Evolutionary conservation across 2,329 filamentous ascomycete genomes (phyloP).

Genomic region (Magnaporthales sp.): DNA sequence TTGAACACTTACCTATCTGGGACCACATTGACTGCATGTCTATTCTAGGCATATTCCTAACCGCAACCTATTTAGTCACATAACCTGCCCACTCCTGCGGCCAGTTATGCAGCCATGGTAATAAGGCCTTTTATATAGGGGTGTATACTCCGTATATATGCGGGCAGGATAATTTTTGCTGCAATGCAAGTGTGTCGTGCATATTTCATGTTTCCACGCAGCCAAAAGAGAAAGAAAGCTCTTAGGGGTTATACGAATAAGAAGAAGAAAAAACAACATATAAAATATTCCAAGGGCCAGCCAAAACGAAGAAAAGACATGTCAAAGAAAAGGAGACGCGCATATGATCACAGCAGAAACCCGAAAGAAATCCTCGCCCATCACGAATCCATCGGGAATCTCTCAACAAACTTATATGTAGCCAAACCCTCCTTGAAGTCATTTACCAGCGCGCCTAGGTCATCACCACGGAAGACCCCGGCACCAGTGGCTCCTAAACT

Average conservation of each 20-base stretch:
- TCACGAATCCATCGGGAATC: conserved; percentile 47
- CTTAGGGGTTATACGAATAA: not conserved
- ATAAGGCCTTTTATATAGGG: not conserved
- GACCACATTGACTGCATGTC: no score
- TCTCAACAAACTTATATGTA: conserved; percentile 56
- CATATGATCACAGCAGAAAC: not conserved
- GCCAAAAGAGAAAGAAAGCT: not conserved
- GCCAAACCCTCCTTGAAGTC: conserved; percentile 49
- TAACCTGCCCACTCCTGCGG: not conserved
- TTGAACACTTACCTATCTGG: not conserved
- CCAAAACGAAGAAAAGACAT: not conserved
- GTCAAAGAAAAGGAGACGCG: not conserved
- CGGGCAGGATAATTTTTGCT: not conserved
- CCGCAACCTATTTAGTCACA: not conserved
- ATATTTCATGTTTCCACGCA: not conserved
- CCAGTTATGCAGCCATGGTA: not conserved
- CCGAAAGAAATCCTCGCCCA: not conserved
- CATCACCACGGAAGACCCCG: conserved; percentile 30
- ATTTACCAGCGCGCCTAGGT: conserved; percentile 29
- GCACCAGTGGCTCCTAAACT: conserved; percentile 28
- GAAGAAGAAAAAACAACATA: not conserved
- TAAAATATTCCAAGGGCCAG: not conserved
- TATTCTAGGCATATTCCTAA: not conserved
- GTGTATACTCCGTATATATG: not conserved
- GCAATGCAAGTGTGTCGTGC: not conserved